A percentile compares a stretch with the other conserved stretches of the same genome.
These are phyloP conservation scores for Penicillium pancosmium DNA, from an alignment of 495 filamentous ascomycete species.

Conservation along the genomic window DNA sequence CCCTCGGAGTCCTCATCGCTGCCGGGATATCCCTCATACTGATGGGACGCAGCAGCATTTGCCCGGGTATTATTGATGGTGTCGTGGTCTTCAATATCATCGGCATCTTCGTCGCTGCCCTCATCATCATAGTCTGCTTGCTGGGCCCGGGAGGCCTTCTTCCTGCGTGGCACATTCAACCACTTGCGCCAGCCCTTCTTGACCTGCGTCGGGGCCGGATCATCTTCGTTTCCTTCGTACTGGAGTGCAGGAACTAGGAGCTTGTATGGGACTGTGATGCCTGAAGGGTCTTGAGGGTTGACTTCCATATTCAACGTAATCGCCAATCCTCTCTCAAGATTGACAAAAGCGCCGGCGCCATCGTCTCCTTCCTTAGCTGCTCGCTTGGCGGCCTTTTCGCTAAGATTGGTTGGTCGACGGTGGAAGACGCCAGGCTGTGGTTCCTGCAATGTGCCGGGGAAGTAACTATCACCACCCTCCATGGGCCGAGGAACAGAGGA, in stretches of 20 bases:
- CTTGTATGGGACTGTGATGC: conserved; percentile 86
- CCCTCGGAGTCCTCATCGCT: conserved; percentile 29
- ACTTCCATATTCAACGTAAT: conserved; percentile 87
- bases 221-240: conserved; percentile 51
- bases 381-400: conserved; percentile 56
- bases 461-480: conserved; percentile 44
- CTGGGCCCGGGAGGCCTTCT: conserved; percentile 27
- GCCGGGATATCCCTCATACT: conserved; percentile 30
- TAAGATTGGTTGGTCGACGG: conserved; percentile 71
- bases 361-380: conserved; percentile 44
- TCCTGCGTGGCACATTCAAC: conserved; percentile 32
- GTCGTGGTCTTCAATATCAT: conserved; percentile 35
- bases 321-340: conserved; percentile 79
- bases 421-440: conserved; percentile 59
- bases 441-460: conserved; percentile 29
- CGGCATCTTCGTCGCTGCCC: conserved; percentile 21
- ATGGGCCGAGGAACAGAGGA: conserved; percentile 33
- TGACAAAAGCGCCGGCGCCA: conserved; percentile 49
- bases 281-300: conserved; percentile 78
- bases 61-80: conserved; percentile 31
- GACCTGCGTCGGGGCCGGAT: conserved; percentile 39
- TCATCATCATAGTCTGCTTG: conserved; percentile 7
- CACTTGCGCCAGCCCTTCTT: conserved; percentile 51
- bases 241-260: conserved; percentile 78
- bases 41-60: conserved; percentile 24